Percentiles rank a stretch among this genome's conserved stretches.
These are phyloP conservation scores for Talaromyces sp. DNA, from an alignment of 2,329 filamentous ascomycete species.

Conservation along the genomic window DNA sequence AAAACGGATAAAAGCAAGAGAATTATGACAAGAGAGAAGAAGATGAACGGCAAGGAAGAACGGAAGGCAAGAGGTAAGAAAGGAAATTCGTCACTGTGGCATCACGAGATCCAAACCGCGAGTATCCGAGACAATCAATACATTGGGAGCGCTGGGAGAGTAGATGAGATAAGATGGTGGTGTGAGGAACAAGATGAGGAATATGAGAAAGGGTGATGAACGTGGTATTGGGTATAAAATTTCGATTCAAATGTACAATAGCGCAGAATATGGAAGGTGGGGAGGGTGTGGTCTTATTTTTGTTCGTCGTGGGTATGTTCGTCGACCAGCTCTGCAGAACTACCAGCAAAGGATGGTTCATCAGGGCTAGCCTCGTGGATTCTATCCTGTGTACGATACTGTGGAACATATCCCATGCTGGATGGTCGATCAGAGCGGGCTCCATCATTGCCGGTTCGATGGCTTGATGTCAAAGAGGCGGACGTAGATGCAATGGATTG, in stretches of 20 bases:
- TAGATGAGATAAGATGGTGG: neutral
- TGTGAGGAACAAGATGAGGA: neutral
- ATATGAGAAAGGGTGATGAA: neutral
- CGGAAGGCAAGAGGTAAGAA: conserved; percentile 1
- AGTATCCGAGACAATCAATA: conserved; percentile 8
- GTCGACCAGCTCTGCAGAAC: conserved; percentile 49
- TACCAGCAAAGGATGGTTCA: conserved; percentile 42
- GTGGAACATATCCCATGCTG: conserved; percentile 54
- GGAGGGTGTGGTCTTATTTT: conserved; percentile 4
- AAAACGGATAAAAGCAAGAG: neutral
- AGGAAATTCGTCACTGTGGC: conserved; percentile 26
- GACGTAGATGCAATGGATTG: conserved; percentile 42
- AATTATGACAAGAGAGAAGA: conserved; percentile 9
- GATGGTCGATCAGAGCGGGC: conserved; percentile 44
- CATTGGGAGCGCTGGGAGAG: neutral
- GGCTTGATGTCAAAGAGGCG: conserved; percentile 41
- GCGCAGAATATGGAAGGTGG: neutral
- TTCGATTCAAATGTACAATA: neutral
- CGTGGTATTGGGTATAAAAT: neutral
- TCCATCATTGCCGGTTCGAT: conserved; percentile 31
- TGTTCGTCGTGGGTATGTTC: conserved; percentile 27
- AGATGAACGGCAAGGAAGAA: neutral
- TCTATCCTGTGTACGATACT: conserved; percentile 52
- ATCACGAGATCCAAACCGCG: conserved; percentile 16
- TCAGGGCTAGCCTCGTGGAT: conserved; percentile 48